Percentiles rank a stretch among this genome's conserved stretches.
phyloP scores from a whole-genome alignment of 306 rosid species.

The Quercus gilva region DNA sequence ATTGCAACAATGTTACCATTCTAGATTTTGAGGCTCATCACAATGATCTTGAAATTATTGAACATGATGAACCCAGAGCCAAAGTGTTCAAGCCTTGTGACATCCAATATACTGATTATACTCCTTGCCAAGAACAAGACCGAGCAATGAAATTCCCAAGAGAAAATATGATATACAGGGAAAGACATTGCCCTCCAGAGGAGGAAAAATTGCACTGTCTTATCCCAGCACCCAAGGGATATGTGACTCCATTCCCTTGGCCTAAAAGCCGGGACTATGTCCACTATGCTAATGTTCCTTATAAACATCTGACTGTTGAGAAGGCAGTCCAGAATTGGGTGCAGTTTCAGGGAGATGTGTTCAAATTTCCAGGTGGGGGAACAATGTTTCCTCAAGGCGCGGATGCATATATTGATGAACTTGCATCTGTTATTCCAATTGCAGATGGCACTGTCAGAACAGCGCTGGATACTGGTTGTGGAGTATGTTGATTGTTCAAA shows the following conservation, averaged over 20 bases:
- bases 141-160: conserved; percentile 93
- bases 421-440: conserved; percentile 82
- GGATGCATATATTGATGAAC: conserved; percentile 87
- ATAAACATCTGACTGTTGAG: conserved; percentile 81
- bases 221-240: conserved; percentile 86
- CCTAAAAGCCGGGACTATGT: conserved; percentile 95
- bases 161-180: conserved; percentile 94
- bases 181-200: conserved; percentile 89
- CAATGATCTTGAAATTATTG: conserved; percentile 44
- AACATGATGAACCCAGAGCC: conserved; percentile 54
- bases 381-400: conserved; percentile 98
- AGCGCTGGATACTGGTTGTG: conserved; percentile 95
- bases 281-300: conserved; percentile 88
- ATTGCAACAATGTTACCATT: conserved; percentile 53
- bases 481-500: conserved; percentile 49
- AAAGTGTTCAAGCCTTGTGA: conserved; percentile 77
- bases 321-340: conserved; percentile 98
- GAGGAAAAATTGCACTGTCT: conserved; percentile 87
- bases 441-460: conserved; percentile 86
- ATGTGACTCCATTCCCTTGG: conserved; percentile 86
- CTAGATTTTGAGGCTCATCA: conserved; percentile 87
- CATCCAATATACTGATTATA: conserved; percentile 59
- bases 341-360: conserved; percentile 79
- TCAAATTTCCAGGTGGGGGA: conserved; percentile 98
- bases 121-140: conserved; percentile 99